These are phyloP conservation scores for Narthecium ossifragum DNA, from an alignment of 106 monocot genomes.

Conservation along the genomic window DNA sequence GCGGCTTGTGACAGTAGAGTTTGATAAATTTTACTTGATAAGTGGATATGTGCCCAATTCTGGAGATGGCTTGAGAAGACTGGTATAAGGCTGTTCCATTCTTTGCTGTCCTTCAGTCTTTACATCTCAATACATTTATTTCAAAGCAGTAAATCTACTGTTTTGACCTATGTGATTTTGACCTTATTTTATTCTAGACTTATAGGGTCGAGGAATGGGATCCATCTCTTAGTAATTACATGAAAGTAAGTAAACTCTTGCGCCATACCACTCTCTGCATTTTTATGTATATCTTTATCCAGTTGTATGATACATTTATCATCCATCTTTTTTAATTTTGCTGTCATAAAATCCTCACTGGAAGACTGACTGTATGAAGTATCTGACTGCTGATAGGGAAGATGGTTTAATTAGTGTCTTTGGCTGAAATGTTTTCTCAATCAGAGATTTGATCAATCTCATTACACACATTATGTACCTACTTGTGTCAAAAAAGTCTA, in stretches of 20 bases:
- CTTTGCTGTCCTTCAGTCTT: neutral
- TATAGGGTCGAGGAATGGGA: slow-evolving; percentile 90
- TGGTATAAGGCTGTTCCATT: slow-evolving; percentile 35
- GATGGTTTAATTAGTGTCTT: too few relatives aligned
- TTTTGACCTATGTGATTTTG: neutral
- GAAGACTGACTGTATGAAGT: too few relatives aligned
- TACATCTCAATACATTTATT: neutral
- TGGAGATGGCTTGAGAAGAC: slow-evolving; percentile 87
- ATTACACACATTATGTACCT: too few relatives aligned
- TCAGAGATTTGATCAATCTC: too few relatives aligned
- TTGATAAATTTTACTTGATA: slow-evolving; percentile 52
- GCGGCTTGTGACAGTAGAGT: slow-evolving; percentile 58
- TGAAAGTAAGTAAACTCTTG: slow-evolving; percentile 58
- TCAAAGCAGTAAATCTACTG: neutral
- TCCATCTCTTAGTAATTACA: slow-evolving; percentile 69
- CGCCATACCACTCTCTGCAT: neutral
- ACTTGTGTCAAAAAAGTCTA: too few relatives aligned
- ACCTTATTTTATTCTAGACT: slow-evolving; percentile 29
- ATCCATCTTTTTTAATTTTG: too few relatives aligned
- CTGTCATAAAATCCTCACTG: too few relatives aligned
- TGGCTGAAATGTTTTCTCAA: too few relatives aligned
- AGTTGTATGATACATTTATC: too few relatives aligned
- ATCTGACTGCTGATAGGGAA: too few relatives aligned
- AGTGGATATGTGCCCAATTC: slow-evolving; percentile 73
- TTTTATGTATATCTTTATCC: neutral